phyloP scores from a whole-genome alignment of 2,329 filamentous ascomycete species.

The Aspergillus persii region DNA sequence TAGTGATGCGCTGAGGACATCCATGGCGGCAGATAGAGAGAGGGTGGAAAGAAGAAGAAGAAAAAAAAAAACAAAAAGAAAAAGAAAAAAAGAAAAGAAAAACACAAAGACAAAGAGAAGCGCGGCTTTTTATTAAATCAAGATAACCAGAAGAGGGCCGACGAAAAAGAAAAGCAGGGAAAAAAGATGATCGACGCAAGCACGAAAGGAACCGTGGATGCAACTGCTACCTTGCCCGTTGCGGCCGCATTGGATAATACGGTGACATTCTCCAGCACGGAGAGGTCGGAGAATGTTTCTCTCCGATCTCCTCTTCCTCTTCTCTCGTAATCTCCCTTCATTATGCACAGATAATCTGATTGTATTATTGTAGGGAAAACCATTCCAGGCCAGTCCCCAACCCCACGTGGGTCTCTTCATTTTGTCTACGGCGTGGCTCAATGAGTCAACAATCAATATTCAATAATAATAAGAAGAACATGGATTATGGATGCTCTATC shows the following conservation, averaged over 20 bases:
- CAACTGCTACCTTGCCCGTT: background rate
- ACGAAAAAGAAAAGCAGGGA: slow-evolving; percentile 7
- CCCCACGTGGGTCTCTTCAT: slow-evolving; percentile 18
- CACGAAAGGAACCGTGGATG: slow-evolving; percentile 4
- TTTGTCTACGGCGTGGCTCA: too few species aligned
- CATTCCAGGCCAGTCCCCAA: slow-evolving; percentile 14
- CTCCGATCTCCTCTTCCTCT: too few species aligned
- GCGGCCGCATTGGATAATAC: background rate
- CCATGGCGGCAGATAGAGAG: background rate
- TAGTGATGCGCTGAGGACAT: slow-evolving; percentile 7
- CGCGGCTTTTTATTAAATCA: too few species aligned
- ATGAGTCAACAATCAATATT: too few species aligned
- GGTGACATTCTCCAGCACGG: background rate
- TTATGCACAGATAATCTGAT: too few species aligned
- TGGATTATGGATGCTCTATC: too few species aligned
- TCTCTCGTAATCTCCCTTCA: too few species aligned
- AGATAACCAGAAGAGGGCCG: too few species aligned
- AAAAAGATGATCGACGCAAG: slow-evolving; percentile 14
- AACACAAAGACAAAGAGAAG: slow-evolving; percentile 5
- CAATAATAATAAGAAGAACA: too few species aligned
- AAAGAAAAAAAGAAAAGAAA: slow-evolving; percentile 6
- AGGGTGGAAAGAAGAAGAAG: background rate
- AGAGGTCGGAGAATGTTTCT: too few species aligned
- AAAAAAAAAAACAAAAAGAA: slow-evolving; percentile 1
- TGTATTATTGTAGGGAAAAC: too few species aligned